Evolutionary conservation across 805 yeast genomes (phyloP), one percentile per base, ranked within the genome.

Genomic region (Scheffersomyces amazonensis): DNA sequence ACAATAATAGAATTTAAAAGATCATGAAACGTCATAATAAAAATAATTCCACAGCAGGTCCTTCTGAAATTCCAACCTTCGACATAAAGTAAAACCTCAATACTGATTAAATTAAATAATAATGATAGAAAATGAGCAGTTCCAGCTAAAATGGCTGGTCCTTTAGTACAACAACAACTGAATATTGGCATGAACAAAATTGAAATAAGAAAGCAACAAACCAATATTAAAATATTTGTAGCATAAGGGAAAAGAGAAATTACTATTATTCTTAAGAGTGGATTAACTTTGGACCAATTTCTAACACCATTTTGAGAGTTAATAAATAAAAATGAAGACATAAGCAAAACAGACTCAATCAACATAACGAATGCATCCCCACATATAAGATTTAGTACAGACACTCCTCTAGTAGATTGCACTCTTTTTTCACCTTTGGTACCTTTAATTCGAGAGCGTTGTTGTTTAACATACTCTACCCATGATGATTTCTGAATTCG

Each of bases 291-390:
- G 49, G 34, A 49, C 44, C 54, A 53, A 8, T 43, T 37, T 16
- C 23, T 22, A 1, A 88, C 96, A 21, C 96, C 96, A 23, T 82
- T 87, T 65, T 88, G 96, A 1, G 96, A 73, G 60, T 89, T 90
- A 52, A 86, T 82, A 53, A 85, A 91, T 36, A 81, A 69, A 60
- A 79, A 91, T 0, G 96, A 90, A 37, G 81, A 63, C 40, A 83
- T 75, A 34, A 50, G 48, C 12, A 49, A 39, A 8, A 41, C 1
- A 1, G 49, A 34, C 5, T 44, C 44, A 3, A 57, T 11, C 2
- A 50, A 24, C 6, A 58, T 58, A 3, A 48, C 10, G 7, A 50
- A 21, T 4, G 56, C 42, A 25, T 52, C 50, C 20, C 49, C 50
- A 1, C 44, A 11, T 5, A 59, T 28, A 4, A 47, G 37, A 35